Evolutionary conservation across 1,139 yeast species (phyloP), one percentile per base, ranked within the genome.

Genomic region (Petasospora fabianii): DNA sequence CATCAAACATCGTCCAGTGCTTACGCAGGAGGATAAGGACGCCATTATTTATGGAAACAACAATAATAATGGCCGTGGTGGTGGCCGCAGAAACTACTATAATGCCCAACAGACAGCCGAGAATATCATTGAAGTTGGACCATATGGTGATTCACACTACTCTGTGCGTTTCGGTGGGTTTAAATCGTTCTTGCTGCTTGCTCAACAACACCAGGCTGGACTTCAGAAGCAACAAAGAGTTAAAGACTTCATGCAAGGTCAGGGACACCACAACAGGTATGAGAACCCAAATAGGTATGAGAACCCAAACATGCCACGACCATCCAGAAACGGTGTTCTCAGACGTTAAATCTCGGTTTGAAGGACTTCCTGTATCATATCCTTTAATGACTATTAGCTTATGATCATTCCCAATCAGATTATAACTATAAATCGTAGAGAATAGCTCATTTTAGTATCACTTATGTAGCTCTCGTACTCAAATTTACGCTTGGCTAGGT

Each of bases 21-120:
- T 90, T 35, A 77, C 78, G 4, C 77, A 73, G 32, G 83, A 82
- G 41, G 96, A 88, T 57, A 73, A 71, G 38, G 85, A 81, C 44
- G 67, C 73, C n/a, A 68, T 87, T 20, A 53, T 69, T 34, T 76
- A 77, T 49, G 49, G 52, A 14, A 36, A 34, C 17, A 46, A 51
- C 21, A 34, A 35, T 30, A 36, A 30, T 22, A 38, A 46, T n/a
- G 46, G 53, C 14, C 38, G 47, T 31, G 42, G 46, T n/a, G 33
- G 41, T 5, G 32, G 36, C 3, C 37, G 41, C 30, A 36, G 51
- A 36, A 48, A 46, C 26, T 39, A 41, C 30, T 40, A 36, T 38
- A 50, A 46, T 19, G 22, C 32, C 3, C 35, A 35, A 20, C 30
- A 21, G 17, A 22, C 44, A 4, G 28, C 30, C 5, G 40, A 42